Base-by-base conservation (phyloP, 2,329 filamentous ascomycete genomes). In the Alternaria sp. region DNA sequence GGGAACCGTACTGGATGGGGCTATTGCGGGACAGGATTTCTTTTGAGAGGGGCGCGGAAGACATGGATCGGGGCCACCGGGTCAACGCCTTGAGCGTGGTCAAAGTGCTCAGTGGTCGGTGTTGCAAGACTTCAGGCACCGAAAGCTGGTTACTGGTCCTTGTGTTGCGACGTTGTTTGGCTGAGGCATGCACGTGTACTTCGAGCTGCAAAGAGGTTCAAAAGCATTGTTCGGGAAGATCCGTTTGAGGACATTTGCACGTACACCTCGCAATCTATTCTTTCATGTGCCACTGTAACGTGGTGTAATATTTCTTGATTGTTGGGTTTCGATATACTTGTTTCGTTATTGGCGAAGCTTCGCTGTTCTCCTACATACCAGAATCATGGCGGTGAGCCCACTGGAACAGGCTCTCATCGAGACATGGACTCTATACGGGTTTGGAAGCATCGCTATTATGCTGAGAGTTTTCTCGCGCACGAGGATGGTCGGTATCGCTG, bases 401-500 rank as follows among this genome's bases (percentile, higher is more conserved):
- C 59, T 64, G 3, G 48, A 56, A 38, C 44, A 44, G 32, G 62
- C 55, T 20, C 59, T 64, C 25, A 58, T 71, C 3, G 59, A 80
- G 53, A 78, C 78, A 70, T 81, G 78, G 79, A 64, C 71, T 48
- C 70, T 81, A n/a, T 81, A 75, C 58, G 52, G 64, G 5, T 46
- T 79, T 4, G 79, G 78, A 1, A 72, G 67, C 18, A 14, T 71
- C 0, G 70, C 75, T 1, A 36, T 36, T 7, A 36, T 36, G 5
- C 32, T 36, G 12, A 36, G 32, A 36, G 14, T 36, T 5, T 75
- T 78, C 40, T 74, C 71, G 25, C 72, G 79, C 3, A 75, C 70
- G 1, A 74, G 70, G 28, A 62, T 80, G 51, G 78, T 79, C 2
- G 78, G 78, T 1, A 54, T 74, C 5, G 63, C 66, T 5, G 71